phyloP scores from a whole-genome alignment of 1,284 basidiomycete species.

The Megacollybia platyphylla region DNA sequence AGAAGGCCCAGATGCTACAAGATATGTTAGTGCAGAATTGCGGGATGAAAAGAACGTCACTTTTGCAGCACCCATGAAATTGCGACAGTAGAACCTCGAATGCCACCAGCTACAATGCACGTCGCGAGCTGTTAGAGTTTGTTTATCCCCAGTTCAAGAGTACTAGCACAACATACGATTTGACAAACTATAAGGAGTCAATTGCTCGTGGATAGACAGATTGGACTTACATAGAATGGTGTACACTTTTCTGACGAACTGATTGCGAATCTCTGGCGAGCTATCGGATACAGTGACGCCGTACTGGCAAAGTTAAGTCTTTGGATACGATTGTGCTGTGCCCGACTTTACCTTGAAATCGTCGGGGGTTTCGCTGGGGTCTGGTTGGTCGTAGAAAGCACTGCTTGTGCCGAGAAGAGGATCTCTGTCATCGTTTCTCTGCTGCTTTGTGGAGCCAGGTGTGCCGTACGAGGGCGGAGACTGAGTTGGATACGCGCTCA shows the following conservation, averaged over 20 bases:
- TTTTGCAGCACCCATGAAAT: conserved; percentile 60
- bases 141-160: not conserved
- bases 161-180: conserved; percentile 6
- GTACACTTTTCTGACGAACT: conserved; percentile 75
- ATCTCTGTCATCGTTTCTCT: conserved; percentile 21
- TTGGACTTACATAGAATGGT: conserved; percentile 57
- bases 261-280: conserved; percentile 54
- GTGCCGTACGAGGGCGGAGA: conserved; percentile 10
- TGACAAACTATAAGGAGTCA: conserved; percentile 32
- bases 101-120: conserved; percentile 49
- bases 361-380: conserved; percentile 58
- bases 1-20: conserved; percentile 58
- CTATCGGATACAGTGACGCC: conserved; percentile 68
- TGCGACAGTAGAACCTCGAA: conserved; percentile 45
- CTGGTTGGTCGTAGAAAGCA: conserved; percentile 60
- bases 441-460: conserved; percentile 18
- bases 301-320: conserved; percentile 33
- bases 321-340: conserved; percentile 1
- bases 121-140: conserved; percentile 43
- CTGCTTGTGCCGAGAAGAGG: conserved; percentile 38
- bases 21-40: not conserved
- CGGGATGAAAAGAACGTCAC: conserved; percentile 21
- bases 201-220: conserved; percentile 1
- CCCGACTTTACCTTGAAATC: conserved; percentile 60
- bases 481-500: conserved; percentile 32